Conservation (phyloP, 768 basidiomycete genomes). For the Pleurotus giganteus region DNA sequence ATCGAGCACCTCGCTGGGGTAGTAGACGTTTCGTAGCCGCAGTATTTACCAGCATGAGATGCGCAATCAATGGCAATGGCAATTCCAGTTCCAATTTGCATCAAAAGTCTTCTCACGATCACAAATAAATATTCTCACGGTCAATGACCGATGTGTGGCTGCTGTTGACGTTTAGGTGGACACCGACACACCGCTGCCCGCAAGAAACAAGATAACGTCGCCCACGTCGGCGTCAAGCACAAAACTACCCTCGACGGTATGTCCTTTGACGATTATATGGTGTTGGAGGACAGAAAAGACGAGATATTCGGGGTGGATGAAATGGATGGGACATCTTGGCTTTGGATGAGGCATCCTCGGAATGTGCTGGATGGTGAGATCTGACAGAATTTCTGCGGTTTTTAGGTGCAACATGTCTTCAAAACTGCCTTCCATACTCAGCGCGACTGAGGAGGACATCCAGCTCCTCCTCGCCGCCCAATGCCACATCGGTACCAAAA, state of each 20-base stretch:
- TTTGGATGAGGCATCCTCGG: conserved; percentile 37
- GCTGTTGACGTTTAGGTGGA: conserved; percentile 3
- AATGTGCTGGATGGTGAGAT: not conserved
- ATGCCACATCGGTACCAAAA: conserved; percentile 97
- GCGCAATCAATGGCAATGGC: too few relatives aligned
- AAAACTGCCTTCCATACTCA: conserved; percentile 92
- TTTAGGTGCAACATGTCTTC: conserved; percentile 60
- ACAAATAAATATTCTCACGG: not conserved
- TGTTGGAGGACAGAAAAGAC: conserved; percentile 26
- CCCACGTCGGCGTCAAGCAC: conserved; percentile 39
- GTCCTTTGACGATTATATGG: conserved; percentile 22
- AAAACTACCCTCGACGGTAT: conserved; percentile 42
- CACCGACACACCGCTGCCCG: conserved; percentile 14
- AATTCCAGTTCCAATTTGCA: too few relatives aligned
- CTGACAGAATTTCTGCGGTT: conserved; percentile 15
- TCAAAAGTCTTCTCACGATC: not conserved
- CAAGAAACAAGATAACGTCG: conserved; percentile 36
- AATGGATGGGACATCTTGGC: conserved; percentile 37
- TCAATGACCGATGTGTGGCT: conserved; percentile 1
- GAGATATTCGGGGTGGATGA: conserved; percentile 26
- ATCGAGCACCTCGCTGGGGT: conserved; percentile 2
- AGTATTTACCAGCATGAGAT: too few relatives aligned
- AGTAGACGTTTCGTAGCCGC: not conserved
- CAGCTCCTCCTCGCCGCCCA: conserved; percentile 93
- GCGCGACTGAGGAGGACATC: conserved; percentile 97